Percentiles rank a stretch among this genome's conserved stretches.
Conservation (phyloP, 352 stramenopile genomes). For the Phytopythium boreale region DNA sequence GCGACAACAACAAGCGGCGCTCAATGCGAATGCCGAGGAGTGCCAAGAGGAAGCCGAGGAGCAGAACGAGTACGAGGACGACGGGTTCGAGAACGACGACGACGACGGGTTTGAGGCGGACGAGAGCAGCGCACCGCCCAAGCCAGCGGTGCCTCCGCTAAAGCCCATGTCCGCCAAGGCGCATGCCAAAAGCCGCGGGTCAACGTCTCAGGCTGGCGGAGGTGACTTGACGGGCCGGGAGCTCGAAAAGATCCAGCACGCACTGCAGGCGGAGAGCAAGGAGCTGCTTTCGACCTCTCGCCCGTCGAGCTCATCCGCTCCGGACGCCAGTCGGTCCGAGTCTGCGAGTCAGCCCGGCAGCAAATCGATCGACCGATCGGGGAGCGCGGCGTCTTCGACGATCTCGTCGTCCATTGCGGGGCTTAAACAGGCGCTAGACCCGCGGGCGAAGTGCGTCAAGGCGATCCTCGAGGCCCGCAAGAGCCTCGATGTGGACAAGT, state of each 20-base stretch:
- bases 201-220: background rate
- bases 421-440: constrained; percentile 69
- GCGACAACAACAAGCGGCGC: constrained; percentile 41
- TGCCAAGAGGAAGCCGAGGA: constrained; percentile 55
- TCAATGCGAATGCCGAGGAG: constrained; percentile 74
- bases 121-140: constrained; percentile 24
- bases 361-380: constrained; percentile 7
- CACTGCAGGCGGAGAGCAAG: constrained; percentile 60
- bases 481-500: constrained; percentile 61
- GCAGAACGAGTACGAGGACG: constrained; percentile 53
- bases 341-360: background rate
- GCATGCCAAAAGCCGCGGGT: constrained; percentile 15
- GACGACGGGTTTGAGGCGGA: constrained; percentile 53
- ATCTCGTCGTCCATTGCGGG: constrained; percentile 69
- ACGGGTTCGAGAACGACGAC: constrained; percentile 64
- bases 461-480: constrained; percentile 60
- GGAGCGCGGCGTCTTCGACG: constrained; percentile 18
- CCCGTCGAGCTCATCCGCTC: constrained; percentile 16
- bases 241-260: constrained; percentile 61
- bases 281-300: constrained; percentile 28
- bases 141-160: constrained; percentile 12
- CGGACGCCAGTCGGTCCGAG: constrained; percentile 6
- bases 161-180: constrained; percentile 12
- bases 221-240: constrained; percentile 13
- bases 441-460: constrained; percentile 51